Evolutionary conservation across 441 rosid species (phyloP).

Genomic region (Gossypium gossypioides): DNA sequence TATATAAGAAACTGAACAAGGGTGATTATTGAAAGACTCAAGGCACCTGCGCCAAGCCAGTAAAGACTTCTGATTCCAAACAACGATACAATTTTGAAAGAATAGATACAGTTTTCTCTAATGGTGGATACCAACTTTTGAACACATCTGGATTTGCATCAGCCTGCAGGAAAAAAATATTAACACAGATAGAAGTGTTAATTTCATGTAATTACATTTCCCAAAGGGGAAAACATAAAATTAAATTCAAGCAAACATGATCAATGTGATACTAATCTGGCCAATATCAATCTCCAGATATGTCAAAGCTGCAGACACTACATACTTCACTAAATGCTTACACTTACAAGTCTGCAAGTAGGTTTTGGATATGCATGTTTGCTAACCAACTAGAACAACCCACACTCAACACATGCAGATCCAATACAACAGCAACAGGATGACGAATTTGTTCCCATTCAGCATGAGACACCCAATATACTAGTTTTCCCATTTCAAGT

Average conservation of each 20-base stretch:
- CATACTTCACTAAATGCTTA: background rate
- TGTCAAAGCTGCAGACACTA: background rate
- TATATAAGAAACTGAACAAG: constrained; percentile 17
- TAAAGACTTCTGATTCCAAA: constrained; percentile 78
- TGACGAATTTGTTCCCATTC: background rate
- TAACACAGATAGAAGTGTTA: background rate
- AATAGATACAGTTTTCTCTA: constrained; percentile 86
- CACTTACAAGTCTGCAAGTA: background rate
- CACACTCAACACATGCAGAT: background rate
- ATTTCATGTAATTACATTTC: background rate
- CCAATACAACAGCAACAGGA: background rate
- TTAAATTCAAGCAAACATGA: background rate
- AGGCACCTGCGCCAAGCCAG: constrained; percentile 90
- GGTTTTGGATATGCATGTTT: constrained; percentile 2
- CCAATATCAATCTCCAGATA: background rate
- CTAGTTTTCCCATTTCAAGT: background rate
- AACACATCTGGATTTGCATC: constrained; percentile 54
- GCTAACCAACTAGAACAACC: background rate
- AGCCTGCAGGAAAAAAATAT: constrained; percentile 31
- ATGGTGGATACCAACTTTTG: constrained; percentile 87
- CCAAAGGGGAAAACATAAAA: background rate
- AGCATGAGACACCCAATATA: background rate
- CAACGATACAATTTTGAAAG: constrained; percentile 83
- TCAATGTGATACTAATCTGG: background rate
- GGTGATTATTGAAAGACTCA: constrained; percentile 16